Percentiles rank a stretch among this genome's conserved stretches.
These are phyloP conservation scores for Eimeria nieschulzi DNA, from an alignment of 169 alveolate species.

Conservation along the genomic window DNA sequence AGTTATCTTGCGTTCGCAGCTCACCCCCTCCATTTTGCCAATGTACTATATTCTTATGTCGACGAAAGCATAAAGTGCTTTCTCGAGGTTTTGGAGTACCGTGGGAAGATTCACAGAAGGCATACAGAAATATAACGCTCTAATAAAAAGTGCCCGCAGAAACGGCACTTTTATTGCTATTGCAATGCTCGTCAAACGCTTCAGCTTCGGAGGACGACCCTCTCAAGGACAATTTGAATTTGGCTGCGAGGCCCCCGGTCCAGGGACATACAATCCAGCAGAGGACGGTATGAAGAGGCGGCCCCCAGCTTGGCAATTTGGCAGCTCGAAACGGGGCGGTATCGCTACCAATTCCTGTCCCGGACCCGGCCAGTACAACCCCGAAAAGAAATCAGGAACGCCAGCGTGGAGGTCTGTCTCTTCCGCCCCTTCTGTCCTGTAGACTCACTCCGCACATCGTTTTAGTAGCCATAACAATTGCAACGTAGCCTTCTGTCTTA, in stretches of 20 bases:
- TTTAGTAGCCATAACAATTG: no score
- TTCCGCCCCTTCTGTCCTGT: background rate
- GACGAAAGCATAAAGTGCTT: background rate
- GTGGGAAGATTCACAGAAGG: no score
- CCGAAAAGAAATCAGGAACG: constrained; percentile 12
- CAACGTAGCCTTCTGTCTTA: no score
- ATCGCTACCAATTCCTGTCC: background rate
- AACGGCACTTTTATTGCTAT: no score
- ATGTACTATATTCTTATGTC: background rate
- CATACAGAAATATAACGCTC: no score
- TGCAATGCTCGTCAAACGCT: background rate
- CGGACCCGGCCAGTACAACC: constrained; percentile 69
- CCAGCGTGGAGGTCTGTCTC: constrained; percentile 22
- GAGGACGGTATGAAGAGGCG: background rate
- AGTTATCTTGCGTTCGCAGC: background rate
- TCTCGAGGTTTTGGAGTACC: background rate
- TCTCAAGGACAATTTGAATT: background rate
- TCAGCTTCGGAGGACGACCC: constrained; percentile 14
- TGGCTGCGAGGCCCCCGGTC: constrained; percentile 7
- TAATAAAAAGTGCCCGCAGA: no score
- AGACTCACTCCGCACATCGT: no score
- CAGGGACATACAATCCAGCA: background rate
- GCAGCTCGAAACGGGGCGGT: constrained; percentile 1
- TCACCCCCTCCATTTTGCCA: background rate
- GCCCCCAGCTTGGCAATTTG: constrained; percentile 38